Base-by-base conservation (phyloP, 2,329 filamentous ascomycete genomes). In the Calonectria montana region DNA sequence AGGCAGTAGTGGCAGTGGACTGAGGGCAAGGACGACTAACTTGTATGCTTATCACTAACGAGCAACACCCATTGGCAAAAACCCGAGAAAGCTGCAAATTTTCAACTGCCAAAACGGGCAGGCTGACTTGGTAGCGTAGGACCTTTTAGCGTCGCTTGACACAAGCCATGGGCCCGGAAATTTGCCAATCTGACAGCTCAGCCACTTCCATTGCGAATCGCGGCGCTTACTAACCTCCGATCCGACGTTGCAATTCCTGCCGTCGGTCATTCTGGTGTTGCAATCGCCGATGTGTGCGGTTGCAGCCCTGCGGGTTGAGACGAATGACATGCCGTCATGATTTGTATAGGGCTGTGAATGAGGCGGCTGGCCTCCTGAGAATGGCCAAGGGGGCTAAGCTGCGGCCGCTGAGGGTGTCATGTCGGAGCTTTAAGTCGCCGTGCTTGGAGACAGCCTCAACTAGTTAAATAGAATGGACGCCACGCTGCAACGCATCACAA, bases 351-450 rank as follows among this genome's bases (percentile, higher is more conserved):
- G 35, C 21, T 41, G 21, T 10, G 18, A 23, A 18, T 25, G 3
- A n/a, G 25, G 23, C n/a, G 7, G 5, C 41, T 37, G 13, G 25
- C 16, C 50, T 12, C 16, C 39, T 25, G 27, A 3, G n/a, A 7
- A 18, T 31, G 31, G 31, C 23, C 21, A 15, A 31, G 41, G n/a
- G n/a, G 25, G 16, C 18, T 53, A 18, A n/a, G n/a, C 21, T 31
- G 31, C 29, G 62, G 62, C 47, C 47, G 23, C 13, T 35, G 35
- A 12, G 21, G 47, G 39, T 37, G 66, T 13, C n/a, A 55, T 64
- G 57, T 69, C 66, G 66, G 66, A 25, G 8, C 16, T 64, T 64
- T 15, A 39, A 50, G 21, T 27, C 47, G 35, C 66, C 57, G 66
- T 39, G 35, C 25, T 39, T 41, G 31, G 21, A n/a, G 9, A 18